Percentiles rank a stretch among this genome's conserved stretches.
Conservation (phyloP, 2,329 filamentous ascomycete genomes). For the Xylariales sp. region DNA sequence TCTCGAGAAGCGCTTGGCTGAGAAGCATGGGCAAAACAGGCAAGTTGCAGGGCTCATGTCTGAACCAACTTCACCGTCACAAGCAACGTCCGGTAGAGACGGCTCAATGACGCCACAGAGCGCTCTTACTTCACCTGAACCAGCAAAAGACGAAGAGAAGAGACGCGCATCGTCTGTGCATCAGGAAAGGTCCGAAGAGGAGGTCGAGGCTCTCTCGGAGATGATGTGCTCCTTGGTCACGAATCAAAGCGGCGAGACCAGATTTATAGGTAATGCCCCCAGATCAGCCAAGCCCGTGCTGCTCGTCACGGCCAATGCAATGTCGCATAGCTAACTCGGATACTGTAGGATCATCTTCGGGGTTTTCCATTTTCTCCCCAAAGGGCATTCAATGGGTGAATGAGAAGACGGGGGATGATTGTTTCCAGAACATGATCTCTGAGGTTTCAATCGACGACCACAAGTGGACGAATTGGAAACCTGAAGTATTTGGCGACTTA, state of each 20-base stretch:
- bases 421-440: conserved; percentile 92
- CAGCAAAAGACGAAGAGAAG: conserved; percentile 32
- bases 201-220: conserved; percentile 86
- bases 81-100: conserved; percentile 37
- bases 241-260: conserved; percentile 88
- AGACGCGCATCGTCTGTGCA: conserved; percentile 35
- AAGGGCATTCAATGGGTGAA: conserved; percentile 99
- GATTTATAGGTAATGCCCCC: conserved; percentile 74
- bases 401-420: conserved; percentile 91
- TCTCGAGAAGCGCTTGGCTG: conserved; percentile 70
- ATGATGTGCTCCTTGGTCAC: conserved; percentile 99
- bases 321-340: background rate
- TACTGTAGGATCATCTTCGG: conserved; percentile 77
- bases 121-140: conserved; percentile 50
- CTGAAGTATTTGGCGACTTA: conserved; percentile 92
- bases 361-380: conserved; percentile 97
- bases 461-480: conserved; percentile 97
- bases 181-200: conserved; percentile 47
- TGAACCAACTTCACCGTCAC: conserved; percentile 48
- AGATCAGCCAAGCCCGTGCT: too few relatives aligned
- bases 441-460: conserved; percentile 88
- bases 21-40: conserved; percentile 49
- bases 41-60: conserved; percentile 45
- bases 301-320: too few relatives aligned
- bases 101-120: conserved; percentile 45